Evolutionary conservation across 2,329 filamentous ascomycete species (phyloP), one percentile per base, ranked within the genome.

Genomic region (Aureobasidium zeae): DNA sequence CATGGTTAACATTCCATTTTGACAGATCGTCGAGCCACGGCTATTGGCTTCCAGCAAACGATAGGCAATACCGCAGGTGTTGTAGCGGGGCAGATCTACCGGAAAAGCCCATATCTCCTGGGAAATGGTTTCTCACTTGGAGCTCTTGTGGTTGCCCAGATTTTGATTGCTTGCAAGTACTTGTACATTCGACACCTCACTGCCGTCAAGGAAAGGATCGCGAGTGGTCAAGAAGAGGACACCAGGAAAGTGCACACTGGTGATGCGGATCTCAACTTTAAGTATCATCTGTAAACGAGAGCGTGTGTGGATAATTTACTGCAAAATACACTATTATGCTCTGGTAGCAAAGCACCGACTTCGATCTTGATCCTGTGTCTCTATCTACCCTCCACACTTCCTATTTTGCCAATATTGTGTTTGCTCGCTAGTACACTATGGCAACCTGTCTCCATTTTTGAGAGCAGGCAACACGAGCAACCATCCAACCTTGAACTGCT

Each of bases 51-150:
- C 20, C 63, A 69, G 8, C 64, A 69, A 38, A 70, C 68, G 0
- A 60, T 73, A 1, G 70, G 63, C 1, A 73, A 73, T 22, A 64
- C 62, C 2, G 68, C 68, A 0, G 70, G 69, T 9, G 65, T 72
- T 7, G 66, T 69, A 1, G 65, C 67, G 0, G 68, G 67, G 0
- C 69, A 72, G 47, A 62, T 72, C 0, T 72, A 65, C 44, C 54
- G 34, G 11, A 52, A 16, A 45, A 53, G 42, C 44, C 58, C 45
- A 3, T 55, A 53, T 46, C 30, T 47, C 10, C 45, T 47, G 13
- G 45, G 45, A 10, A 47, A 47, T 26, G 13, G 37, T 2, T 47
- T 47, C 22, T 47, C 45, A 10, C 26, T 47, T 2, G 45, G 45
- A 22, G 45, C 45, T 6, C 31, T 47, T 11, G 38, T 22, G 9